Evolutionary conservation across 192 early-diverging fungal species (phyloP).

Genomic region (Coemansia sp.): DNA sequence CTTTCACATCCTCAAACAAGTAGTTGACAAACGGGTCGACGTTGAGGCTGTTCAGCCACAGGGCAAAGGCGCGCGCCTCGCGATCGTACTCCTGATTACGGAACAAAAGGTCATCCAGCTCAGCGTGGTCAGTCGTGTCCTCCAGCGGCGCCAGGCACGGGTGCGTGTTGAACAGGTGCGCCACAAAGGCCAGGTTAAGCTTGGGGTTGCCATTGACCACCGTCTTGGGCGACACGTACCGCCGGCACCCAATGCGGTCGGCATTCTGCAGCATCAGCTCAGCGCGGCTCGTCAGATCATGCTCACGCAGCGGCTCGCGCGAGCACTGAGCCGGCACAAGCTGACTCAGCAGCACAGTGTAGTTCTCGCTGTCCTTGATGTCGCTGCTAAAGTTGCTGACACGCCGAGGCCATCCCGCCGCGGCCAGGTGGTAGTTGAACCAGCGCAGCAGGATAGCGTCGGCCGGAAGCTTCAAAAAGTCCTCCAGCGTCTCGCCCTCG

Average conservation of each 20-base stretch:
- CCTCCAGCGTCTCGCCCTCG: constrained; percentile 90
- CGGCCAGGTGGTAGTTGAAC: constrained; percentile 99
- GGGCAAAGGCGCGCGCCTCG: constrained; percentile 82
- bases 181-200: constrained; percentile 99
- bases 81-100: constrained; percentile 56
- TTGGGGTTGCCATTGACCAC: constrained; percentile 95
- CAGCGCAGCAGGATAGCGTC: constrained; percentile 97
- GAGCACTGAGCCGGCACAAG: constrained; percentile 84
- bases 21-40: constrained; percentile 98
- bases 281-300: constrained; percentile 81
- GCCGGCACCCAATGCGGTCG: constrained; percentile 90
- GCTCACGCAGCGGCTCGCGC: constrained; percentile 76
- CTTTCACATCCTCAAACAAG: constrained; percentile 94
- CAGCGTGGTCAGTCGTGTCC: constrained; percentile 79
- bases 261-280: constrained; percentile 90
- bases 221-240: constrained; percentile 93
- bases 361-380: constrained; percentile 95
- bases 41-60: constrained; percentile 98
- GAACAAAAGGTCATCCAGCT: constrained; percentile 77
- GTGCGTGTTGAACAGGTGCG: constrained; percentile 97
- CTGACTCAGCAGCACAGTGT: constrained; percentile 93
- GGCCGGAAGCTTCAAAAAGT: constrained; percentile 91
- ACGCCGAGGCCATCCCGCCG: constrained; percentile 82
- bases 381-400: constrained; percentile 93
- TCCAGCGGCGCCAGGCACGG: constrained; percentile 94